Evolutionary conservation across 441 rosid genomes (phyloP).

Genomic region (Flueggea neowawraea): DNA sequence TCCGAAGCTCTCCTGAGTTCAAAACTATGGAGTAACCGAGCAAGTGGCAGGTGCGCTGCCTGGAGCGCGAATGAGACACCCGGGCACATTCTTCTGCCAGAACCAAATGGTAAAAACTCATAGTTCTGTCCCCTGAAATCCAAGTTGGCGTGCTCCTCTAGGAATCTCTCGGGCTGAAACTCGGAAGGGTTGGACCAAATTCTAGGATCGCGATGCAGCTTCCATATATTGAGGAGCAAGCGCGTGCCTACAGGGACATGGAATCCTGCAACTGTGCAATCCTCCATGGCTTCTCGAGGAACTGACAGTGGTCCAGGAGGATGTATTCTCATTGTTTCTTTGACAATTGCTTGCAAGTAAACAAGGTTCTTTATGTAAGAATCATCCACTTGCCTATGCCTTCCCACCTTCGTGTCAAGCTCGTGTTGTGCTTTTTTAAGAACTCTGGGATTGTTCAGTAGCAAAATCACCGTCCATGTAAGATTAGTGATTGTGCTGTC

Average conservation of each 20-base stretch:
- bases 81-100: slow-evolving; percentile 35
- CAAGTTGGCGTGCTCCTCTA: slow-evolving; percentile 15
- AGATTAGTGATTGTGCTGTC: slow-evolving; percentile 35
- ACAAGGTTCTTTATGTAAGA: slow-evolving; percentile 38
- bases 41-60: slow-evolving; percentile 28
- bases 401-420: slow-evolving; percentile 43
- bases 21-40: slow-evolving; percentile 34
- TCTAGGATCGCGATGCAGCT: slow-evolving; percentile 36
- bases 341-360: slow-evolving; percentile 48
- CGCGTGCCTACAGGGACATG: slow-evolving; percentile 41
- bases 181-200: slow-evolving; percentile 36
- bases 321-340: slow-evolving; percentile 48
- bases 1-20: slow-evolving; percentile 22
- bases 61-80: slow-evolving; percentile 29
- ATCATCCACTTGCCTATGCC: slow-evolving; percentile 37
- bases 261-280: slow-evolving; percentile 40
- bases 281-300: slow-evolving; percentile 44
- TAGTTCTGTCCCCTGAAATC: slow-evolving; percentile 30
- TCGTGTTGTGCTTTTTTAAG: slow-evolving; percentile 43
- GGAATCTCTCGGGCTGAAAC: slow-evolving; percentile 41
- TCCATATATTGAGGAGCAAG: slow-evolving; percentile 49
- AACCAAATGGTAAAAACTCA: too few species aligned
- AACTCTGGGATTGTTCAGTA: slow-evolving; percentile 27
- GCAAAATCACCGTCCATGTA: slow-evolving; percentile 30
- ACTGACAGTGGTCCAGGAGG: slow-evolving; percentile 45